phyloP scores from a whole-genome alignment of 164 flowering plant genomes.

The Vitis cinerea region DNA sequence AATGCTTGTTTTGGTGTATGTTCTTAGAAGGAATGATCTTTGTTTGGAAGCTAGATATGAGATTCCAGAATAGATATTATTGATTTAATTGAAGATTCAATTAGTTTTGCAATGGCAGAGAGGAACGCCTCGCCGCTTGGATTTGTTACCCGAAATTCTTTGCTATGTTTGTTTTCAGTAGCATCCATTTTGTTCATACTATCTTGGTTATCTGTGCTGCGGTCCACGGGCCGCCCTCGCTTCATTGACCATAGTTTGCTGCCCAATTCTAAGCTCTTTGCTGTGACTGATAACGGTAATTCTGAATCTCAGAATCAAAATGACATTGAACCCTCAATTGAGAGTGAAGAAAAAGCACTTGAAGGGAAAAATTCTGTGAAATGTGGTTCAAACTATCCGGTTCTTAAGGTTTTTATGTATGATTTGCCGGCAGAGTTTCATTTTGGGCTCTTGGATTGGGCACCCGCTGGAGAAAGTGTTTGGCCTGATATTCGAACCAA shows the following conservation, averaged over 20 bases:
- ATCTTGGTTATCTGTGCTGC: slow-evolving; percentile 73
- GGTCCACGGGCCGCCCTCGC: slow-evolving; percentile 42
- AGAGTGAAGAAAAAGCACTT: slow-evolving; percentile 8
- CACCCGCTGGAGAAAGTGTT: slow-evolving; percentile 38
- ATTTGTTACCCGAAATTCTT: slow-evolving; percentile 35
- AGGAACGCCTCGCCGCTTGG: slow-evolving; percentile 38
- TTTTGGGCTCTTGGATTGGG: slow-evolving; percentile 79
- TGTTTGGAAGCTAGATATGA: neutral
- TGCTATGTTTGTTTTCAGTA: slow-evolving; percentile 44
- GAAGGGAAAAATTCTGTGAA: slow-evolving; percentile 3
- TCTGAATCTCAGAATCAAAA: slow-evolving; percentile 14
- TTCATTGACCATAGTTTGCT: slow-evolving; percentile 36
- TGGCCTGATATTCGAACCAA: slow-evolving; percentile 74
- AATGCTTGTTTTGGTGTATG: too few species aligned
- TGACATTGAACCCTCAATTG: slow-evolving; percentile 12
- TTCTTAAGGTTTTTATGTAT: slow-evolving; percentile 87
- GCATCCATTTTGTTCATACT: slow-evolving; percentile 48
- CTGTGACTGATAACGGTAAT: slow-evolving; percentile 16
- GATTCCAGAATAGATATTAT: neutral
- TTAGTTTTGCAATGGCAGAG: slow-evolving; percentile 41
- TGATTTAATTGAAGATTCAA: neutral
- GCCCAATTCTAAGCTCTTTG: slow-evolving; percentile 32
- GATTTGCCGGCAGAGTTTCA: slow-evolving; percentile 90
- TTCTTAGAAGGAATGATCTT: neutral
- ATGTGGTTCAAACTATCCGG: slow-evolving; percentile 17